Conservation (phyloP, 2,329 filamentous ascomycete species). For the Aspergillus bombycis region DNA sequence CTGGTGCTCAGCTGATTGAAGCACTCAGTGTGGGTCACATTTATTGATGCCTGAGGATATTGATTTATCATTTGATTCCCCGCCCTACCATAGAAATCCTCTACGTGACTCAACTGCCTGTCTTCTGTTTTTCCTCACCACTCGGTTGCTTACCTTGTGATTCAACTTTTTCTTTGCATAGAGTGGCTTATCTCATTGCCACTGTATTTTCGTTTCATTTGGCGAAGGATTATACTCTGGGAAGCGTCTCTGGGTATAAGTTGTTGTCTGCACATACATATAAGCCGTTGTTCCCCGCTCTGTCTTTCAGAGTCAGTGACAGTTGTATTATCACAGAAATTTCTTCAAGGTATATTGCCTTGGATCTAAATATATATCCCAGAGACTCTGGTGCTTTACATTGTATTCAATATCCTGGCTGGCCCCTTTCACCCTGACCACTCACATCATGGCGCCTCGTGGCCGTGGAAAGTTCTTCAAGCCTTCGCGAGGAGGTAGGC, state of each 20-base stretch:
- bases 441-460: slow-evolving; percentile 50
- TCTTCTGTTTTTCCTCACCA: neutral
- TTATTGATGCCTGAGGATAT: neutral
- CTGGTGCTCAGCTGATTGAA: neutral
- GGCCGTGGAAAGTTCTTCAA: slow-evolving; percentile 95
- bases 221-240: neutral
- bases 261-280: neutral
- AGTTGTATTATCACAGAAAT: neutral
- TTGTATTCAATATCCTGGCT: neutral
- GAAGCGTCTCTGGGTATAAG: neutral
- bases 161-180: neutral
- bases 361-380: neutral
- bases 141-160: neutral
- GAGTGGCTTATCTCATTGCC: neutral
- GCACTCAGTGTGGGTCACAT: neutral
- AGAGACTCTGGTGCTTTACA: neutral
- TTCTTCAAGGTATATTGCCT: neutral
- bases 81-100: neutral
- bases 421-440: neutral
- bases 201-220: neutral
- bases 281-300: neutral
- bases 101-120: neutral
- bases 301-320: neutral
- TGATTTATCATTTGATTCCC: neutral
- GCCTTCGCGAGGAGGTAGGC: slow-evolving; percentile 83